Conservation (phyloP, 2,329 filamentous ascomycete species). For the Xylariales sp. region DNA sequence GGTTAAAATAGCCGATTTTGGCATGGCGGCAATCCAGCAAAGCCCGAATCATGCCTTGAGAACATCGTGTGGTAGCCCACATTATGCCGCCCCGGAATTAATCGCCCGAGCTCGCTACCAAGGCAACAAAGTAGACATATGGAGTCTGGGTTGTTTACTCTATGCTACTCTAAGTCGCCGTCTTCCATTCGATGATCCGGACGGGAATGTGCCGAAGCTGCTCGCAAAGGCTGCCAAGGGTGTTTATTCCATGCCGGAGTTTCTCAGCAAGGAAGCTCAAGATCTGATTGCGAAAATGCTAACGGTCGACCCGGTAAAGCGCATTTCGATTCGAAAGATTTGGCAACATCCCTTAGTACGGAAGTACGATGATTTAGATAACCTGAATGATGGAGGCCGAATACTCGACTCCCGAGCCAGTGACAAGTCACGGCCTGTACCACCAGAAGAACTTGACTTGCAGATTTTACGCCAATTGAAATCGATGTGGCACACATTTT, state of each 20-base stretch:
- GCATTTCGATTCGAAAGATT: conserved; percentile 83
- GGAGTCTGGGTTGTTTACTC: conserved; percentile 92
- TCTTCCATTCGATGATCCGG: conserved; percentile 81
- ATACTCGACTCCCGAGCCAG: conserved; percentile 62
- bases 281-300: conserved; percentile 86
- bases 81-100: conserved; percentile 95
- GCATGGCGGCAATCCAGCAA: conserved; percentile 93
- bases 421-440: conserved; percentile 68
- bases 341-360: conserved; percentile 89
- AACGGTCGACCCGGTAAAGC: conserved; percentile 78
- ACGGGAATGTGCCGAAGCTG: conserved; percentile 67
- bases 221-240: conserved; percentile 70
- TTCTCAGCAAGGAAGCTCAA: conserved; percentile 74
- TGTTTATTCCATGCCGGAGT: conserved; percentile 69
- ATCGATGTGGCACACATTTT: conserved; percentile 90
- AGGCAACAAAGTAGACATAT: conserved; percentile 89
- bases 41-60: conserved; percentile 80
- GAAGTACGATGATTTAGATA: conserved; percentile 83
- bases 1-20: conserved; percentile 96
- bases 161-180: conserved; percentile 87
- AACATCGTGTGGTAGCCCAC: conserved; percentile 94
- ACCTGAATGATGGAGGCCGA: conserved; percentile 68
- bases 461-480: conserved; percentile 87
- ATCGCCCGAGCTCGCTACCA: conserved; percentile 76
- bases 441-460: conserved; percentile 76